Evolutionary conservation across 1,284 basidiomycete species (phyloP), one percentile per base, ranked within the genome.

Genomic region (Cutaneotrichosporon curvatum): DNA sequence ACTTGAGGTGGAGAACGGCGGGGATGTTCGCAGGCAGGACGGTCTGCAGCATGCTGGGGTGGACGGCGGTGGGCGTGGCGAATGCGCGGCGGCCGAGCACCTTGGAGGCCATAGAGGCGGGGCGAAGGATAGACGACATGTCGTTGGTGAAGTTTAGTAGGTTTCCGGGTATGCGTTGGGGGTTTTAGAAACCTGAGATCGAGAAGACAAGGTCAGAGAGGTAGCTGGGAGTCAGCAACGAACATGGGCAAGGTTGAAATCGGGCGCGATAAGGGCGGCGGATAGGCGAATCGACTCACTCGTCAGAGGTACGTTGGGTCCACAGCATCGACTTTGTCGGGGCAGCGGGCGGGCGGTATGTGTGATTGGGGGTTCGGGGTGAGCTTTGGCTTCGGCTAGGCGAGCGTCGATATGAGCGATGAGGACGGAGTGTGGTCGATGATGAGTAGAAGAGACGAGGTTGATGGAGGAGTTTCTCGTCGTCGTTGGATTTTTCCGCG

Each of bases 1-100:
- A 83, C 74, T 95, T 94, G 50, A 98, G 79, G 72, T 96, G 91
- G 18, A 99, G 78, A 2, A 83, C 79, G 6, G 94, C 95, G 18
- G 91, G 90, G 21, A 81, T 60, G 52, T 67, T 65, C 28, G 67
- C 58, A 8, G 68, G 65, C 16, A 71, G 53, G 38, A 69, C 61
- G 33, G 39, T 40, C 39, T 47, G 40, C 35, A 54, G 38, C 43
- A 54, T 40, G 37, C 41, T 41, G 14, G 63, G 65, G 33, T 61
- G 62, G 16, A 51, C 41, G 16, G 44, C 23, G 9, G 52, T 44
- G 20, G 56, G 53, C 15, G 58, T 57, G 37, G 54, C 55, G 32
- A 60, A 40, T 5, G 48, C 34, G 37, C 56, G 56, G 38, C 43
- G 47, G 18, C 49, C 48, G 30, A 48, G 38, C 12, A 38, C 21